Base-by-base conservation (phyloP, 805 yeast species). In the Wickerhamia fluorescens region DNA sequence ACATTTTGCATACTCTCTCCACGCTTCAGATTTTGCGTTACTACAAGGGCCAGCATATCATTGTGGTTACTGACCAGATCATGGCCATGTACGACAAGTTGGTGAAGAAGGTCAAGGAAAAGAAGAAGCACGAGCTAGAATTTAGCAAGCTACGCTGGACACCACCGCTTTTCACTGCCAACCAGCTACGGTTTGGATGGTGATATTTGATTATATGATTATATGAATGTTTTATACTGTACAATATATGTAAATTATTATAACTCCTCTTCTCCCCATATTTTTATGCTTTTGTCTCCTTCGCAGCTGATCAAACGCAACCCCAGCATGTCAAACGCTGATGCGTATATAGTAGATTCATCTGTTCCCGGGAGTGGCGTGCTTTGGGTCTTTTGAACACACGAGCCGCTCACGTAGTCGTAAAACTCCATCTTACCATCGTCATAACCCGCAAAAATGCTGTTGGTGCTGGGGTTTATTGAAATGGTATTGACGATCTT, bases 151-250 rank as follows among this genome's bases (percentile, higher is more conserved):
- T 92, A 33, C 63, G 68, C 11, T 92, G 99, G 99, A 83, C 80
- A 40, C 97, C 98, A 6, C 98, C 98, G 0, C 81, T 84, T 58
- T 83, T 81, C 52, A 89, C 96, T 3, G 95, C 96, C 14, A 88
- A 95, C 30, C 97, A 92, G 63, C 64, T 92, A 47, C 68, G 96
- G 45, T 92, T 92, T 58, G 96, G 96, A 3, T 88, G 96, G 96
- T 88, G 57, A 58, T 12, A 22, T 1, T 22, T 12, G 12, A 20
- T 14, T 10, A n/a, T n/a, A n/a, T n/a, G n/a, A n/a, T n/a, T n/a
- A n/a, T n/a, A n/a, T n/a, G 10, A 21, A 11, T 12, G 8, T 8
- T 23, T 22, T 23, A 14, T 28, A 28, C 18, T n/a, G n/a, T n/a
- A n/a, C n/a, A n/a, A n/a, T n/a, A n/a, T n/a, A n/a, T n/a, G n/a